phyloP scores from a whole-genome alignment of 305 asterid species.

The Striga hermonthica region DNA sequence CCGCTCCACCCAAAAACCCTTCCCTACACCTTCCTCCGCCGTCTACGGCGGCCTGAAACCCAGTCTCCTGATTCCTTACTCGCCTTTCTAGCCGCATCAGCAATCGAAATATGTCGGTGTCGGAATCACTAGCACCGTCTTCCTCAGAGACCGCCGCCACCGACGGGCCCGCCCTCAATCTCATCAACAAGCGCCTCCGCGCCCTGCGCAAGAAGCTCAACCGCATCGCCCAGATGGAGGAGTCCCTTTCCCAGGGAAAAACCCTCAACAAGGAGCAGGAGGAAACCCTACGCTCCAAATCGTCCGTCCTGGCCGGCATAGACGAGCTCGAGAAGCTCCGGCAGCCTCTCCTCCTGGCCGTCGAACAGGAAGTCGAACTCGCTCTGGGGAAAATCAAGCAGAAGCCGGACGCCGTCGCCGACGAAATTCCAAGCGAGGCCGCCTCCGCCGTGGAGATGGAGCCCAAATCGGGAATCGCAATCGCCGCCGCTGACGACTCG shows the following conservation, averaged over 20 bases:
- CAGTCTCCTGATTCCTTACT: neutral
- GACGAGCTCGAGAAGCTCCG: conserved; percentile 85
- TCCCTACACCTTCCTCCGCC: conserved; percentile 15
- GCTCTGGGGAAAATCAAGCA: conserved; percentile 30
- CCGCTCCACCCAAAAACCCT: neutral
- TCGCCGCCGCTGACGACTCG: conserved; percentile 26
- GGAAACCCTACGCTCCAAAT: conserved; percentile 69
- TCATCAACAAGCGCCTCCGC: conserved; percentile 86
- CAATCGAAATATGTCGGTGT: conserved; percentile 52
- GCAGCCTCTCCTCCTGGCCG: conserved; percentile 56
- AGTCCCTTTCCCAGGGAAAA: conserved; percentile 62
- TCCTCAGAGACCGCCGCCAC: conserved; percentile 40
- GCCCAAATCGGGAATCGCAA: conserved; percentile 23
- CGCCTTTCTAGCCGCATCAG: conserved; percentile 8
- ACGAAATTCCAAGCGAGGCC: conserved; percentile 19
- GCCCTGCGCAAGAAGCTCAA: conserved; percentile 71
- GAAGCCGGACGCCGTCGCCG: conserved; percentile 16
- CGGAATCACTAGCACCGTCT: conserved; percentile 49
- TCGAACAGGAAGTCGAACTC: conserved; percentile 47
- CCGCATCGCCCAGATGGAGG: conserved; percentile 83
- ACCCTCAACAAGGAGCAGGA: conserved; percentile 79
- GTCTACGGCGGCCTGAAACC: conserved; percentile 33
- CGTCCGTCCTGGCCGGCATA: conserved; percentile 55
- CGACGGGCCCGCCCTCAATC: conserved; percentile 76
- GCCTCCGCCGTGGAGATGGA: conserved; percentile 10